Conservation (phyloP, 768 basidiomycete species). For the Naganishia onofrii region DNA sequence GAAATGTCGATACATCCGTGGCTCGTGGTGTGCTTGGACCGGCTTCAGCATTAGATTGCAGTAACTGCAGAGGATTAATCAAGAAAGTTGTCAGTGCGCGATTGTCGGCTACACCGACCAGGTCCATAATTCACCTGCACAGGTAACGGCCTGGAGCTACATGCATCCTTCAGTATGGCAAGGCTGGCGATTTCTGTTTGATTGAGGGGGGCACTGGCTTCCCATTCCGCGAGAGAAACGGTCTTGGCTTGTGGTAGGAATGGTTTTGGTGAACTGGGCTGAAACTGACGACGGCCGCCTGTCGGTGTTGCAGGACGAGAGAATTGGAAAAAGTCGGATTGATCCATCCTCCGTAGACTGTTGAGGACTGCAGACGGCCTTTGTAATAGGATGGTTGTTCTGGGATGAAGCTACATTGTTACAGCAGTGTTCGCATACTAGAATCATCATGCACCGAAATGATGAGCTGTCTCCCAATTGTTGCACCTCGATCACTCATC, state of each 20-base stretch:
- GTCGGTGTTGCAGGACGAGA: constrained; percentile 23
- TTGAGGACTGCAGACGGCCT: background rate
- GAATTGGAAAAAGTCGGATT: constrained; percentile 23
- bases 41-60: background rate
- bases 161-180: constrained; percentile 62
- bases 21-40: constrained; percentile 25
- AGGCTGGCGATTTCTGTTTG: constrained; percentile 70
- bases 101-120: background rate
- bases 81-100: background rate
- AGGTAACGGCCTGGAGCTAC: constrained; percentile 65
- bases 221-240: constrained; percentile 78
- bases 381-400: background rate
- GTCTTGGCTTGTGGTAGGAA: constrained; percentile 18
- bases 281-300: constrained; percentile 18
- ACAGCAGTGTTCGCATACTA: background rate
- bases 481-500: too few species aligned
- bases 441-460: too few species aligned
- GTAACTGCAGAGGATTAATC: constrained; percentile 3
- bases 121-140: constrained; percentile 61
- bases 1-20: background rate
- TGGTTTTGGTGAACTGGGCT: constrained; percentile 23
- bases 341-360: constrained; percentile 7
- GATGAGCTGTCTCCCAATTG: too few species aligned
- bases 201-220: constrained; percentile 70
- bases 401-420: background rate